These are phyloP conservation scores for Quambalaria eucalypti DNA, from an alignment of 1,284 basidiomycete species.

Conservation along the genomic window DNA sequence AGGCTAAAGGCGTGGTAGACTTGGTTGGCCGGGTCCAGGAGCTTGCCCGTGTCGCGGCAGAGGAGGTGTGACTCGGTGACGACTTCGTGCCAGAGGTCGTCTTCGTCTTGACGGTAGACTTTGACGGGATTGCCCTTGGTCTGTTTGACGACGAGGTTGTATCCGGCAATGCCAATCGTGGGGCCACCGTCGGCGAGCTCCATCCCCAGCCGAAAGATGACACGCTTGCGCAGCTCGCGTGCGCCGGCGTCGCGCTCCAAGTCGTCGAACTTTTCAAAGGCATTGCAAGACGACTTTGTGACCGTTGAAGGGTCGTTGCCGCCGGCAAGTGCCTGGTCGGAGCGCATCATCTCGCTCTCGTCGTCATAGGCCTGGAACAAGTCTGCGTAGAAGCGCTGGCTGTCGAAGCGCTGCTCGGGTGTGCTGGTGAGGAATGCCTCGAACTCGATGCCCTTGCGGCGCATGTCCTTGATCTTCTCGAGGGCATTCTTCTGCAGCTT, in stretches of 20 bases:
- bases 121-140: constrained; percentile 32
- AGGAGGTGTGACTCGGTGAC: constrained; percentile 49
- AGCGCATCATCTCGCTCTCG: constrained; percentile 14
- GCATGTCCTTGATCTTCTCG: constrained; percentile 23
- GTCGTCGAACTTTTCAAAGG: constrained; percentile 26
- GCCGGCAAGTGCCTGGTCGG: not conserved
- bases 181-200: constrained; percentile 54
- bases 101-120: constrained; percentile 61
- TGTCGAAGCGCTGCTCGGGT: constrained; percentile 53
- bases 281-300: constrained; percentile 10
- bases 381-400: constrained; percentile 60
- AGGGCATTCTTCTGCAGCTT: constrained; percentile 17
- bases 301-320: constrained; percentile 13
- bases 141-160: constrained; percentile 34
- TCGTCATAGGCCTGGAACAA: constrained; percentile 41
- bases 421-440: constrained; percentile 87
- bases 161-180: constrained; percentile 76
- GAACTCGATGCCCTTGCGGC: constrained; percentile 66
- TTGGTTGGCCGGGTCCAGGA: constrained; percentile 45
- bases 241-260: constrained; percentile 41
- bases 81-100: constrained; percentile 65
- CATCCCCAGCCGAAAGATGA: constrained; percentile 72
- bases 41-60: constrained; percentile 45
- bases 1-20: constrained; percentile 47
- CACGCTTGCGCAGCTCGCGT: constrained; percentile 72